Conservation (phyloP, 139 green algal species). For the Nannochloris sp. region DNA sequence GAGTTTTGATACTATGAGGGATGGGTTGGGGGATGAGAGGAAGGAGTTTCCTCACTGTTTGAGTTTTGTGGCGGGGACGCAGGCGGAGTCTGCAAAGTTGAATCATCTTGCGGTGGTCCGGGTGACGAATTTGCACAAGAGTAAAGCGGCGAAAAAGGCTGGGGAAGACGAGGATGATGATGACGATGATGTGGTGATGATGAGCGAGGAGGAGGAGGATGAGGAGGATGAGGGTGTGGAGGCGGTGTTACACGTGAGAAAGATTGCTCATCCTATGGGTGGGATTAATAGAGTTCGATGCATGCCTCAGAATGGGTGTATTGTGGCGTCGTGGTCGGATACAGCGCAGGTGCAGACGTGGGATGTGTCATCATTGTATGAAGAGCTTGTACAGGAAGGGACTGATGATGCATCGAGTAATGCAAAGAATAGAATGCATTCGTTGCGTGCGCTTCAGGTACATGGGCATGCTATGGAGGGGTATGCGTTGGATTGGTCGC, state of each 20-base stretch:
- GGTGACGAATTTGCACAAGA: constrained; percentile 50
- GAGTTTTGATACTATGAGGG: constrained; percentile 84
- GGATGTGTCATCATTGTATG: constrained; percentile 56
- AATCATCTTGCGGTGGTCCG: constrained; percentile 73
- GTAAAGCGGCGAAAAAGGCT: constrained; percentile 1
- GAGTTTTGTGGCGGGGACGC: constrained; percentile 70
- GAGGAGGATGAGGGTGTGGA: constrained; percentile 47
- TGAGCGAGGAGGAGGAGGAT: not conserved
- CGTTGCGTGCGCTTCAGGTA: constrained; percentile 13
- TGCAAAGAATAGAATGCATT: constrained; percentile 13
- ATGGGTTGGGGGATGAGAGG: constrained; percentile 50
- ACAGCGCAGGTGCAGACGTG: constrained; percentile 73
- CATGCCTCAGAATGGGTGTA: constrained; percentile 72
- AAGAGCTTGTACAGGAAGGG: constrained; percentile 45
- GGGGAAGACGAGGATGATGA: not conserved
- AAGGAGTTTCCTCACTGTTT: constrained; percentile 81
- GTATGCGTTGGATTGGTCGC: constrained; percentile 82
- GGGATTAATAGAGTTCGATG: constrained; percentile 87
- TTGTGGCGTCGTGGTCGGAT: constrained; percentile 87
- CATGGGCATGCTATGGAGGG: constrained; percentile 73
- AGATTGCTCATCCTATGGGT: constrained; percentile 52
- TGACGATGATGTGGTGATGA: constrained; percentile 15
- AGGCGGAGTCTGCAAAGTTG: constrained; percentile 46
- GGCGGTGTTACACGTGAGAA: constrained; percentile 37
- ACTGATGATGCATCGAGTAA: constrained; percentile 2